These are phyloP conservation scores for Trematosphaeria pertusa DNA, from an alignment of 2,329 filamentous ascomycete species.

Conservation along the genomic window DNA sequence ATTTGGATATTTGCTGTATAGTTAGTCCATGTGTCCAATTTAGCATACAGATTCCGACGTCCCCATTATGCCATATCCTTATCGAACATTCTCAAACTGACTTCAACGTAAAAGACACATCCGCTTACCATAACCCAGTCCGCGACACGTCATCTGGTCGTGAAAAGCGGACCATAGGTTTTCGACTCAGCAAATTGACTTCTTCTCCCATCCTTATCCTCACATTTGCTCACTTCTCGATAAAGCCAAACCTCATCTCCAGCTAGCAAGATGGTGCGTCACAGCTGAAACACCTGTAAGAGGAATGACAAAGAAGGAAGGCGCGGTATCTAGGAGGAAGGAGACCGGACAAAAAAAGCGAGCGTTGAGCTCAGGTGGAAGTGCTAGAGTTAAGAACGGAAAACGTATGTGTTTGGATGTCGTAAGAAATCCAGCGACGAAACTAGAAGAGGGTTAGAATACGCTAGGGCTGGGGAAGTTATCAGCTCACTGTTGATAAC, in stretches of 20 bases:
- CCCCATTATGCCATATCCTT: too few relatives aligned
- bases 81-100: neutral
- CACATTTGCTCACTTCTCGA: too few relatives aligned
- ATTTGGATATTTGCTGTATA: too few relatives aligned
- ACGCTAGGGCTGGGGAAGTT: neutral
- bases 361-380: constrained; percentile 10
- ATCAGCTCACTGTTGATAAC: constrained; percentile 48
- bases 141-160: neutral
- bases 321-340: neutral
- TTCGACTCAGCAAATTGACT: neutral
- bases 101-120: neutral
- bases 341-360: neutral
- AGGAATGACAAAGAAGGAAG: neutral
- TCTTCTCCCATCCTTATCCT: neutral
- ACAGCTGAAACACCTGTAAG: neutral
- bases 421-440: constrained; percentile 40
- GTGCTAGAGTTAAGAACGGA: constrained; percentile 18
- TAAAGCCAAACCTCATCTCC: neutral
- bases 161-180: neutral
- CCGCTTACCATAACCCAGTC: neutral
- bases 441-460: constrained; percentile 27
- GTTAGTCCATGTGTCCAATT: too few relatives aligned
- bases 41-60: too few relatives aligned
- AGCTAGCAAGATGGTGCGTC: neutral
- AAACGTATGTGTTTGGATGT: constrained; percentile 34